These are phyloP conservation scores for Quercus berberidifolia DNA, from an alignment of 306 rosid genomes.

Conservation along the genomic window DNA sequence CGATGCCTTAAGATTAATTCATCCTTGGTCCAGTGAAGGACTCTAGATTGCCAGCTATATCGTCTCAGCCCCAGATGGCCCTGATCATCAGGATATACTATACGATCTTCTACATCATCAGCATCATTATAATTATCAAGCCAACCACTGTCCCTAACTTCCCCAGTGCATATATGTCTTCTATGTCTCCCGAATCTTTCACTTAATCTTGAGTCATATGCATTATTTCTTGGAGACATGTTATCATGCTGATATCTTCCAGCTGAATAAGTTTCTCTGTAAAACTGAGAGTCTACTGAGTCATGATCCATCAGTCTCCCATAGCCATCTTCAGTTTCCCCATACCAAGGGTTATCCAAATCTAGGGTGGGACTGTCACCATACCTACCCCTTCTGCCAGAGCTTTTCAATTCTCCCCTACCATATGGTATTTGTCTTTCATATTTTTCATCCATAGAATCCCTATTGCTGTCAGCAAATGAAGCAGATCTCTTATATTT, in stretches of 20 bases:
- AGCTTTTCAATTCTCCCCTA: constrained; percentile 30
- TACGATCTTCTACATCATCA: constrained; percentile 31
- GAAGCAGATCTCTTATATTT: constrained; percentile 26
- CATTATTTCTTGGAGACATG: constrained; percentile 28
- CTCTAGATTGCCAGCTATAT: constrained; percentile 29
- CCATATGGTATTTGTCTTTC: constrained; percentile 26
- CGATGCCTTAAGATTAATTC: constrained; percentile 30
- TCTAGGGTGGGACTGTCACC: constrained; percentile 11
- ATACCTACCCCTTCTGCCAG: constrained; percentile 33
- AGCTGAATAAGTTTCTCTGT: constrained; percentile 23
- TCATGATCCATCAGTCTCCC: constrained; percentile 16
- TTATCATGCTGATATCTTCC: constrained; percentile 8
- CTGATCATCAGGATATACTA: constrained; percentile 27
- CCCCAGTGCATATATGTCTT: constrained; percentile 25
- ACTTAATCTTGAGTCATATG: constrained; percentile 23
- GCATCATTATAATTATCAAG: constrained; percentile 25
- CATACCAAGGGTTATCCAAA: constrained; percentile 33
- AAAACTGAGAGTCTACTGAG: constrained; percentile 21
- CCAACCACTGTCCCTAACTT: constrained; percentile 31
- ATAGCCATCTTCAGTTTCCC: constrained; percentile 37
- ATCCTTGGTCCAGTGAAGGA: constrained; percentile 43
- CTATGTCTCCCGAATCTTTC: constrained; percentile 22
- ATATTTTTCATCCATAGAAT: constrained; percentile 18
- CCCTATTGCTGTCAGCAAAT: constrained; percentile 25
- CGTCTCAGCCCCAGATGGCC: constrained; percentile 26